Evolutionary conservation across 2,329 filamentous ascomycete genomes (phyloP), one percentile per base, ranked within the genome.

Genomic region (Pseudogymnoascus sp.): DNA sequence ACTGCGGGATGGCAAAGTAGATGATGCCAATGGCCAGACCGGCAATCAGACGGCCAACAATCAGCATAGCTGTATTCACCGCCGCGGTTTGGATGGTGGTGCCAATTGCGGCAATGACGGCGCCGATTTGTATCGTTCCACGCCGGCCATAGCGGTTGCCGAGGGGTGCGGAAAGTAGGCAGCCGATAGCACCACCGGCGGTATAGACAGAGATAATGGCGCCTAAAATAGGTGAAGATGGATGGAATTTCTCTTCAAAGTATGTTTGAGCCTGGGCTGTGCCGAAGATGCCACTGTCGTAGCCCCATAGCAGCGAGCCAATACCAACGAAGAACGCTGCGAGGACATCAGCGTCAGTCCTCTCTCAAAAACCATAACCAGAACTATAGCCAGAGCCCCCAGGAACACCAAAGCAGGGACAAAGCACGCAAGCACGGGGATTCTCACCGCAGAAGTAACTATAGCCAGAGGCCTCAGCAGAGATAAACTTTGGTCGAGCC

Each of bases 1-100:
- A 65, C 13, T 60, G 63, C 8, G 64, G 64, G 62, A 65, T 65
- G 33, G 33, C 33, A 35, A 35, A 35, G 33, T 35, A 35, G 33
- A 35, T 35, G 33, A 35, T 10, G 33, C 79, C 79, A 29, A 81
- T 73, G 1, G 78, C 78, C 12, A 79, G 61, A 12, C 79, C 79
- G n/a, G 77, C 78, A 63, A 80, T 76, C 64, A 78, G 75, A 45
- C 79, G 77, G 12, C 55, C 79, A n/a, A 74, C 69, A 27, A 81
- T 77, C 10, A 80, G 69, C 74, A 79, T 79, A 37, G 62, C 61
- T 31, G 70, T 67, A n/a, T 64, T 65, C 8, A 61, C 62, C 5
- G 70, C 63, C 8, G 66, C 70, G 12, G 67, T 66, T 45, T 72
- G 70, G n/a, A 72, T 63, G 15, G 69, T 63, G 1, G 66, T 66